These are phyloP conservation scores for Leptographium wingfieldii DNA, from an alignment of 2,329 filamentous ascomycete species.

Conservation along the genomic window DNA sequence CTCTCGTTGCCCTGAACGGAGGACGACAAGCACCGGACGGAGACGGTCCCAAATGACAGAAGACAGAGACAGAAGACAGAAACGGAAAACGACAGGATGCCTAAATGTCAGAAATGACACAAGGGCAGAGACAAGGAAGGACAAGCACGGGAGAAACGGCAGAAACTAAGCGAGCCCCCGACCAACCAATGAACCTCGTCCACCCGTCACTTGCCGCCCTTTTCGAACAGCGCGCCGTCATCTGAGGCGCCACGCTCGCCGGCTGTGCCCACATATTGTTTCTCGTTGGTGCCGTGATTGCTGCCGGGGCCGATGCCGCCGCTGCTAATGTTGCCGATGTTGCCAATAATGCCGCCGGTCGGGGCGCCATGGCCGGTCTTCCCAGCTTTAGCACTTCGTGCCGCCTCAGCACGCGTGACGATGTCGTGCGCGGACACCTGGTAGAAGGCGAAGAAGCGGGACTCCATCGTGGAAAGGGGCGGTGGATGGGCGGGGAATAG, in stretches of 20 bases:
- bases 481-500: background rate
- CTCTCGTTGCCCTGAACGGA: background rate
- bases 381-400: background rate
- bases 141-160: no score
- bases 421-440: slow-evolving; percentile 3
- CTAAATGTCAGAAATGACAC: no score
- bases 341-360: background rate
- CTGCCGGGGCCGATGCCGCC: background rate
- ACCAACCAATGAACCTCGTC: background rate
- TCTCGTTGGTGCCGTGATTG: background rate
- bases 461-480: slow-evolving; percentile 1
- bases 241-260: background rate
- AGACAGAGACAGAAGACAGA: no score
- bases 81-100: background rate
- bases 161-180: background rate
- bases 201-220: background rate
- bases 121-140: background rate
- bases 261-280: background rate
- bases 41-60: no score
- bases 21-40: background rate
- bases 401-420: background rate
- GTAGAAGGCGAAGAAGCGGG: slow-evolving; percentile 4
- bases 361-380: background rate
- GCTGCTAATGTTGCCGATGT: background rate
- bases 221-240: background rate